Evolutionary conservation across 345 rosid genomes (phyloP).

Genomic region (Carallia pectinifolia): DNA sequence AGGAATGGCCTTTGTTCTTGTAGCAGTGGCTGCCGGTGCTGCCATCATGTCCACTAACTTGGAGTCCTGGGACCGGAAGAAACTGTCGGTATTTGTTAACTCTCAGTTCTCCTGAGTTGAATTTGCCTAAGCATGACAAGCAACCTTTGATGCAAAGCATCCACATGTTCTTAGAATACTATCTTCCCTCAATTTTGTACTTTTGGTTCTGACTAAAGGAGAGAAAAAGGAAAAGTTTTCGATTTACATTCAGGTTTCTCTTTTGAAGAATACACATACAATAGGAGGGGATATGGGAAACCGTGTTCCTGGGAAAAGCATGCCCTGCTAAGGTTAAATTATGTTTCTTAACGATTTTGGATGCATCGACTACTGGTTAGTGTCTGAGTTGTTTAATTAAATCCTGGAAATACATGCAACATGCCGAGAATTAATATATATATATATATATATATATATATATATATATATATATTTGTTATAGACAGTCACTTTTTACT

Average conservation of each 20-base stretch:
- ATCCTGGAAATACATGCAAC: no score
- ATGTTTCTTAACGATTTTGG: no score
- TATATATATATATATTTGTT: no score
- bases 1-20: conserved; percentile 37
- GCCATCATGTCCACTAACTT: conserved; percentile 34
- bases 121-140: not conserved
- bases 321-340: not conserved
- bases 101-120: conserved; percentile 23
- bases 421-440: no score
- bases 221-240: conserved; percentile 8
- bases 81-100: conserved; percentile 27
- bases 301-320: conserved; percentile 4
- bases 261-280: conserved; percentile 10
- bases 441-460: no score
- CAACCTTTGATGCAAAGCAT: conserved; percentile 24
- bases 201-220: conserved; percentile 15
- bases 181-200: conserved; percentile 21
- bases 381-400: no score
- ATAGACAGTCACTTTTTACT: no score
- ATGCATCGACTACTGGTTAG: no score
- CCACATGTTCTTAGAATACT: conserved; percentile 15
- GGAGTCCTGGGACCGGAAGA: conserved; percentile 38
- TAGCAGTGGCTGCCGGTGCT: conserved; percentile 51
- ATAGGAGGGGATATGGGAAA: conserved; percentile 20
- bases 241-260: conserved; percentile 14